Evolutionary conservation across 2,329 filamentous ascomycete species (phyloP), one percentile per base, ranked within the genome.

Genomic region (Aureobasidium sp.): DNA sequence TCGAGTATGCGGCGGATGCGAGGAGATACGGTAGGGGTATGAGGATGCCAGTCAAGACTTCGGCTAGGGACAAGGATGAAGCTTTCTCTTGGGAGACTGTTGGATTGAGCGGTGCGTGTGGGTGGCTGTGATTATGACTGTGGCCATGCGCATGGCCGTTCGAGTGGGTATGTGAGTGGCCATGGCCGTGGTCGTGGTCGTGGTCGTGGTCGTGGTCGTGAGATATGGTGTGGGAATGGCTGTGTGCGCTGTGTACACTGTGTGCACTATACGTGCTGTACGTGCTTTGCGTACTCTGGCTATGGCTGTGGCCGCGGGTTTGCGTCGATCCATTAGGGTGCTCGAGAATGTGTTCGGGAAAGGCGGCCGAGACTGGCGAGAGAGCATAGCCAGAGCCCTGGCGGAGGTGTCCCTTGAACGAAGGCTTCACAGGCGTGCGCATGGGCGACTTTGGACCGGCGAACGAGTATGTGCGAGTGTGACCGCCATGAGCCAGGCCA

Each of bases 11-110:
- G 17, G 78, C 68, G 7, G 78, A 77, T 7, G 77, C 77, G 57
- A 81, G 71, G 59, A 81, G 66, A 62, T 75, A 81, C 6, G 79
- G 79, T 29, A 81, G 70, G 8, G 78, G 78, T 29, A 81, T 71
- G 33, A 84, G 71, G 60, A 81, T 66, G 27, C 79, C 80, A 5
- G 79, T 79, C 61, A 82, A 64, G 5, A 78, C 70, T 68, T 83
- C 80, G 29, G 75, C 72, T 17, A 79, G 75, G 14, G 69, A 70
- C 63, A 71, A 70, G 66, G 67, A 71, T 57, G 67, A 66, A 9
- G 64, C 48, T 19, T 24, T 61, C 0, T 35, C 33, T 50, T 15
- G 15, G 12, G 29, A 6, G 15, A 14, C 29, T 8, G 7, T 27
- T 29, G 14, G 3, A 35, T 39, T n/a, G 19, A 47, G 17, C 67